These are phyloP conservation scores for Xylaria sp. DNA, from an alignment of 2,329 filamentous ascomycete genomes.

Conservation along the genomic window DNA sequence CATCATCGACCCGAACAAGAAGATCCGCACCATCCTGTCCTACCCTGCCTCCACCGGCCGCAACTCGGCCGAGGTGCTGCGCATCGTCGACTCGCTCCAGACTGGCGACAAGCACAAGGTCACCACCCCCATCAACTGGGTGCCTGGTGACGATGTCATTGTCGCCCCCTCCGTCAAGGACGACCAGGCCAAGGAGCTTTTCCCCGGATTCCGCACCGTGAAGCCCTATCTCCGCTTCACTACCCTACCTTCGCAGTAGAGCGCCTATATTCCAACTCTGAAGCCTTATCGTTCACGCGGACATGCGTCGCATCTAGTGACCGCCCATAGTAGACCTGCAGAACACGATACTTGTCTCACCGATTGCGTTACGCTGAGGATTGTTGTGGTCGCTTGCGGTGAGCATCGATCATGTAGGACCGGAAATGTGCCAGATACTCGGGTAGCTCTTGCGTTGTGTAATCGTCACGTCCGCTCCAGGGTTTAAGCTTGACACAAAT, in stretches of 20 bases:
- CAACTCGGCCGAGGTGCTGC: constrained; percentile 82
- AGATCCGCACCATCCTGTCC: constrained; percentile 89
- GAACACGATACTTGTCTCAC: constrained; percentile 2
- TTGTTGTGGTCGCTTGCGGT: neutral
- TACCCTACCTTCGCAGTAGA: constrained; percentile 67
- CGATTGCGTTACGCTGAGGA: constrained; percentile 15
- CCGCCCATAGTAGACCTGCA: neutral
- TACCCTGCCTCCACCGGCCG: constrained; percentile 93
- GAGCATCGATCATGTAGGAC: constrained; percentile 14
- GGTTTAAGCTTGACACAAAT: neutral
- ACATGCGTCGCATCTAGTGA: constrained; percentile 20
- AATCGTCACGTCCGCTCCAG: neutral
- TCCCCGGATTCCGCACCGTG: constrained; percentile 77
- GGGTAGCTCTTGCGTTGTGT: constrained; percentile 3
- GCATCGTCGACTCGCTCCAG: constrained; percentile 82
- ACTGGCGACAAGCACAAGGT: constrained; percentile 88
- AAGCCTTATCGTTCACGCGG: constrained; percentile 47
- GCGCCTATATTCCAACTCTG: neutral
- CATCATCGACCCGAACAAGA: constrained; percentile 94
- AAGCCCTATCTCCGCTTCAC: constrained; percentile 82
- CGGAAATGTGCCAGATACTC: neutral
- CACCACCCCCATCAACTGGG: constrained; percentile 92
- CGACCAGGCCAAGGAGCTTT: constrained; percentile 87
- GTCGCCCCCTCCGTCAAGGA: constrained; percentile 85
- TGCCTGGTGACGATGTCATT: constrained; percentile 89